Percentiles rank a stretch among this genome's conserved stretches.
These are phyloP conservation scores for Pterocarpus santalinus DNA, from an alignment of 306 rosid species.

Conservation along the genomic window DNA sequence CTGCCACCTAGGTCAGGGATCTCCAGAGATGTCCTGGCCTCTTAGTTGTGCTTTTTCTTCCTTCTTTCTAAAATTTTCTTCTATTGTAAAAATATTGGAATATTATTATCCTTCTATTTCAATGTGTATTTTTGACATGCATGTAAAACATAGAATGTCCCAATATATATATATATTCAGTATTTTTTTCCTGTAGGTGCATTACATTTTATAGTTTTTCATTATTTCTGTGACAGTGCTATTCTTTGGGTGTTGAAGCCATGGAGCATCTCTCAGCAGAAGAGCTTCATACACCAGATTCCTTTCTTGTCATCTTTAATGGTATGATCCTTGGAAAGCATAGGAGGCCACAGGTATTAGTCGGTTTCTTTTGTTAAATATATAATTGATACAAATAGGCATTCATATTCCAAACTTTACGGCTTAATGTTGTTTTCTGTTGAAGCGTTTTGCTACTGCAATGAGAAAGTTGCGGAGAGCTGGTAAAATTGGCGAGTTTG, in stretches of 20 bases:
- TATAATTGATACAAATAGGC: neutral
- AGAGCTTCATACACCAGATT: conserved; percentile 89
- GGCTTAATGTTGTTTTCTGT: conserved; percentile 28
- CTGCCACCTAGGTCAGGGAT: too few relatives aligned
- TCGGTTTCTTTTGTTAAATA: conserved; percentile 17
- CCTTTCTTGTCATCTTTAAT: conserved; percentile 87
- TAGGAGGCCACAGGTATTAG: conserved; percentile 81
- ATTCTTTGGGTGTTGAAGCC: conserved; percentile 79
- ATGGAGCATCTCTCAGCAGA: conserved; percentile 84
- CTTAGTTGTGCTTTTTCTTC: too few relatives aligned
- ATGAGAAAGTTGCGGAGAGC: conserved; percentile 88
- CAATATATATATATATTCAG: neutral
- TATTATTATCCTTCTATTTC: conserved; percentile 10
- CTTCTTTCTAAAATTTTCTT: too few relatives aligned
- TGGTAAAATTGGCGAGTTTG: conserved; percentile 92
- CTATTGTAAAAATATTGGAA: neutral
- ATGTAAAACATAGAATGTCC: neutral
- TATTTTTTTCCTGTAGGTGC: conserved; percentile 19
- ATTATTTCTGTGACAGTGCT: conserved; percentile 63
- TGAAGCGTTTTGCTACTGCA: conserved; percentile 69
- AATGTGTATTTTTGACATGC: conserved; percentile 12
- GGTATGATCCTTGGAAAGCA: conserved; percentile 96
- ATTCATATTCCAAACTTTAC: neutral
- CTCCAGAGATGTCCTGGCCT: too few relatives aligned
- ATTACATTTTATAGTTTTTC: conserved; percentile 37